Evolutionary conservation across 768 basidiomycete species (phyloP).

Genomic region (Hygrophorus russula): DNA sequence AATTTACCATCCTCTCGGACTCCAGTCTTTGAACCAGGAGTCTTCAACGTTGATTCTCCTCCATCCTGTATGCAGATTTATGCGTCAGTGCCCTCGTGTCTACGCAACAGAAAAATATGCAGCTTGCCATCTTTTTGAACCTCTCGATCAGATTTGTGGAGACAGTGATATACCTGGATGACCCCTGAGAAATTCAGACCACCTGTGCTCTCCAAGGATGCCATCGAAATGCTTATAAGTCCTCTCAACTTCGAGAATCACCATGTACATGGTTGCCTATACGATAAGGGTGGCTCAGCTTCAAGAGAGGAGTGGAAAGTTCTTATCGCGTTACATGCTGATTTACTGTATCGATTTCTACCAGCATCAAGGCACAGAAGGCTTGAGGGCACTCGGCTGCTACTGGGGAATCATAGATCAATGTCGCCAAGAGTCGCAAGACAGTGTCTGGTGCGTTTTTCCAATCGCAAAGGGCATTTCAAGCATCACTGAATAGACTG

Average conservation of each 20-base stretch:
- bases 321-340: no score
- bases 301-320: not conserved
- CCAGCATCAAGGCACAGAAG: no score
- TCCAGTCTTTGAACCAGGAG: slow-evolving; percentile 31
- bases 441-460: no score
- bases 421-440: no score
- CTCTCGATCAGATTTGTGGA: slow-evolving; percentile 28
- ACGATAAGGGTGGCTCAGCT: not conserved
- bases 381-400: no score
- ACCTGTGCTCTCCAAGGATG: slow-evolving; percentile 41
- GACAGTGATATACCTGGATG: slow-evolving; percentile 31
- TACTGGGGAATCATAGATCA: no score
- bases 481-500: no score
- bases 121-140: slow-evolving; percentile 42
- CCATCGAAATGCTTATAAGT: slow-evolving; percentile 20
- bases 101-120: not conserved
- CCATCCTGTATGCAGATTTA: slow-evolving; percentile 32
- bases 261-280: slow-evolving; percentile 29
- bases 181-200: slow-evolving; percentile 33
- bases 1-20: slow-evolving; percentile 21
- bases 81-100: not conserved
- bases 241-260: slow-evolving; percentile 37
- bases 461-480: no score
- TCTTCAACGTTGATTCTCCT: slow-evolving; percentile 31
- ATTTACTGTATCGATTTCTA: not conserved